Percentiles rank a stretch among this genome's conserved stretches.
These are phyloP conservation scores for Fusarium bulbicola DNA, from an alignment of 2,329 filamentous ascomycete species.

Conservation along the genomic window DNA sequence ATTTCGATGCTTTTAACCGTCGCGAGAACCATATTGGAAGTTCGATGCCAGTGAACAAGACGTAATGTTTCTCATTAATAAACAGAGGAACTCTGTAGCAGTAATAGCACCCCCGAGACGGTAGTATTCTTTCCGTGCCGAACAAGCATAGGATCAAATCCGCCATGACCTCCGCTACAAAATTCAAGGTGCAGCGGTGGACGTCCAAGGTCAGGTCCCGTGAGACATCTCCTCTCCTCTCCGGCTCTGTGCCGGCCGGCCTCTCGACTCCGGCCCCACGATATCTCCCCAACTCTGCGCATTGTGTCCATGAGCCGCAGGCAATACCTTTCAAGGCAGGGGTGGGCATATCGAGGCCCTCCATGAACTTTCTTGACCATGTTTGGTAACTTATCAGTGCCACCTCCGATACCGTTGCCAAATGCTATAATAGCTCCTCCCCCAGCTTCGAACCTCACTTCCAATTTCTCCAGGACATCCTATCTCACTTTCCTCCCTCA, in stretches of 20 bases:
- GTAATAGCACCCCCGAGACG: background rate
- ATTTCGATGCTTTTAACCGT: background rate
- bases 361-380: constrained; percentile 23
- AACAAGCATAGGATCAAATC: background rate
- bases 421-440: constrained; percentile 43
- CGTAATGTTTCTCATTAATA: background rate
- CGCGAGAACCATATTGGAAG: background rate
- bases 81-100: background rate
- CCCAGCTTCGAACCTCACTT: constrained; percentile 27
- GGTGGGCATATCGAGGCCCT: constrained; percentile 28
- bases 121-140: background rate
- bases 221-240: constrained; percentile 26
- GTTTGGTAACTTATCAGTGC: constrained; percentile 15
- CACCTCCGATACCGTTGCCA: constrained; percentile 27
- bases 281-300: constrained; percentile 3
- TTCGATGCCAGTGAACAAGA: background rate
- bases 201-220: constrained; percentile 35
- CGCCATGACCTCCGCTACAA: background rate
- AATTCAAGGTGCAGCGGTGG: constrained; percentile 10
- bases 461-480: constrained; percentile 29
- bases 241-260: constrained; percentile 41
- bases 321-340: constrained; percentile 8
- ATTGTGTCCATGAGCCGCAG: constrained; percentile 35
- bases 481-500: constrained; percentile 23
- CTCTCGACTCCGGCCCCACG: constrained; percentile 43